Base-by-base conservation (phyloP, 2,329 filamentous ascomycete genomes). In the Aspergillus melleus region DNA sequence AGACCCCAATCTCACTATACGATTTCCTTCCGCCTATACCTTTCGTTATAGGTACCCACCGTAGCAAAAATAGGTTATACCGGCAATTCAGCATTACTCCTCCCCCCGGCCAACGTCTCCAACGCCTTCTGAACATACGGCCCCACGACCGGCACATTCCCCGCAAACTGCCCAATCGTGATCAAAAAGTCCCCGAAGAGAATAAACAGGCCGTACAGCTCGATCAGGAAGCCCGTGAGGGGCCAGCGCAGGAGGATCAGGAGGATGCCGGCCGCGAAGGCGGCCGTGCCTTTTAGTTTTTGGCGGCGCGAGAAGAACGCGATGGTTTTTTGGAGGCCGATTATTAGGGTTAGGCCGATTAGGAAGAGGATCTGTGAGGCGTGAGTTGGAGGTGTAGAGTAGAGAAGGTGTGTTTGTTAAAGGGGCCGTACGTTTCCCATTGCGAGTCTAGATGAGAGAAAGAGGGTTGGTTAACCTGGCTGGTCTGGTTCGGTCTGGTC, bases 121-220 rank as follows among this genome's bases (percentile, higher is more conserved):
- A 96, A 82, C 3, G 82, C 83, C 66, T 85, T 80, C 60, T 91
- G 90, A 71, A 97, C 89, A 70, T 93, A 96, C 4, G 93, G 91
- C 3, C 94, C 94, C 6, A 98, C 81, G 8, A 97, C 83, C 0
- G 95, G 94, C 11, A 96, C 79, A 62, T 90, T 92, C 58, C 91
- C 88, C 44, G 91, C 91, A 72, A 98, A 96, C 16, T 90, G 87
- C 0, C 90, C 90, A 65, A 98, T 93, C 20, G 94, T 98, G 52
- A 92, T 91, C 60, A 98, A 84, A 79, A 98, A 98, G 77, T 99
- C 95, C 39, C 95, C 95, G 79, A 99, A 99, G 39, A 99, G 81
- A 54, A 97, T 86, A 67, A 96, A 85, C 66, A 99, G 94, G 30
- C 95, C 95, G 78, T 98, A 98, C 3, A 94, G 78, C 78, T 99